Conservation (phyloP, 2,329 filamentous ascomycete genomes). For the Epichloe hybrida region DNA sequence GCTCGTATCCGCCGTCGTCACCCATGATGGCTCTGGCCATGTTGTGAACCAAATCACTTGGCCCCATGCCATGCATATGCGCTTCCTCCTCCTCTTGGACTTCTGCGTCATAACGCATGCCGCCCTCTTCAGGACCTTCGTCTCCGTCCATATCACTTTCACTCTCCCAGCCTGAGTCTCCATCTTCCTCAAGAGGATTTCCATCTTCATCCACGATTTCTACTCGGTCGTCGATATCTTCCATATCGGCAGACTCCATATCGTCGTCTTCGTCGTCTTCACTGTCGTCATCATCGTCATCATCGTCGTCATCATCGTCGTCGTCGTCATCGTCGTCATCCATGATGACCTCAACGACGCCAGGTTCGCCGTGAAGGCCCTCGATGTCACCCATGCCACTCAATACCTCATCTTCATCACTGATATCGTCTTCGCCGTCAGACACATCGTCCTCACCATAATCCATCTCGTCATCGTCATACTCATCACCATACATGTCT, state of each 20-base stretch:
- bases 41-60: constrained; percentile 33
- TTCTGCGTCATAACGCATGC: constrained; percentile 41
- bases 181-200: constrained; percentile 45
- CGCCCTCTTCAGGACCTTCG: constrained; percentile 37
- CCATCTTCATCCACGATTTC: constrained; percentile 53
- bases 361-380: constrained; percentile 49
- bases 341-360: constrained; percentile 65
- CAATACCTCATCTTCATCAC: constrained; percentile 76
- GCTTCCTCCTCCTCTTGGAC: constrained; percentile 42
- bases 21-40: constrained; percentile 43
- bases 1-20: constrained; percentile 37
- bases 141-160: constrained; percentile 43
- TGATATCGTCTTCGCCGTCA: constrained; percentile 76
- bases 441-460: constrained; percentile 71
- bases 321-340: constrained; percentile 43
- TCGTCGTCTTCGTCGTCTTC: constrained; percentile 40
- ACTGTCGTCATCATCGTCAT: constrained; percentile 47
- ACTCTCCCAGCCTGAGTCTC: constrained; percentile 47
- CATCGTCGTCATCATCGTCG: constrained; percentile 48
- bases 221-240: constrained; percentile 39
- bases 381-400: constrained; percentile 79
- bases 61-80: constrained; percentile 30
- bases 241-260: constrained; percentile 29
- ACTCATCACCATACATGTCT: constrained; percentile 86
- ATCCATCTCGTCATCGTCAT: constrained; percentile 86